Conservation (phyloP, 78 protist species). For the Emiliania huxleyi region DNA sequence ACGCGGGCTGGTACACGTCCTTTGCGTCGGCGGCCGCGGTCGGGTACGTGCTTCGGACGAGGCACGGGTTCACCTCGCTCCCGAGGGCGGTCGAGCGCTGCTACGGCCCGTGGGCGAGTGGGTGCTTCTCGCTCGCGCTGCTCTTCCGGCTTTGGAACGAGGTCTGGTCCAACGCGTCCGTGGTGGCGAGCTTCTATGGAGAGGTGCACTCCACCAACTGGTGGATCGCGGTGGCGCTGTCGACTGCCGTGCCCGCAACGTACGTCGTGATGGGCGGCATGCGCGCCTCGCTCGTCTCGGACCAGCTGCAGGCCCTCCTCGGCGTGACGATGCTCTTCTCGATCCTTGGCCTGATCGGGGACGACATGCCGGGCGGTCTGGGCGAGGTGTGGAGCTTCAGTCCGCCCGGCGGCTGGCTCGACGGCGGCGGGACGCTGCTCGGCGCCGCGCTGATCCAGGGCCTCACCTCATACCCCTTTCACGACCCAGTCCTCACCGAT, state of each 20-base stretch:
- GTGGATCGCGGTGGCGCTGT: constrained; percentile 11
- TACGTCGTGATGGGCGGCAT: constrained; percentile 1
- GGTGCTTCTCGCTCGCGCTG: not conserved
- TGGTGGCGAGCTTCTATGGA: not conserved
- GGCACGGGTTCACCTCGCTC: not conserved
- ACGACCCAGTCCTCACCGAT: constrained; percentile 31
- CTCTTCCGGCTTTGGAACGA: constrained; percentile 11
- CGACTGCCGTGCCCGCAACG: not conserved
- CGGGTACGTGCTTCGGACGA: not conserved
- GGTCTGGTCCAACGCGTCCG: constrained; percentile 10
- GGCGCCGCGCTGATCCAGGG: not conserved
- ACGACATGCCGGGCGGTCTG: not conserved
- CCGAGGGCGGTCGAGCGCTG: not conserved
- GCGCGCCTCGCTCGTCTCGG: constrained; percentile 4
- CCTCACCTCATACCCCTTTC: not conserved
- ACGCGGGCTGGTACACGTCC: not conserved
- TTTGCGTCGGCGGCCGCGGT: not conserved
- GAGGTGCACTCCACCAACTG: not conserved
- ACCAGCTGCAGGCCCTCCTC: not conserved
- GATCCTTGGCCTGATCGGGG: not conserved
- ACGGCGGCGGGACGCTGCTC: not conserved
- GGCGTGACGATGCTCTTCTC: not conserved
- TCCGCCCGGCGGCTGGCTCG: not conserved
- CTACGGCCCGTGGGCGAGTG: not conserved
- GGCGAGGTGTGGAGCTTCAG: not conserved